Base-by-base conservation (phyloP, 768 basidiomycete genomes). In the Pleurotus giganteus region DNA sequence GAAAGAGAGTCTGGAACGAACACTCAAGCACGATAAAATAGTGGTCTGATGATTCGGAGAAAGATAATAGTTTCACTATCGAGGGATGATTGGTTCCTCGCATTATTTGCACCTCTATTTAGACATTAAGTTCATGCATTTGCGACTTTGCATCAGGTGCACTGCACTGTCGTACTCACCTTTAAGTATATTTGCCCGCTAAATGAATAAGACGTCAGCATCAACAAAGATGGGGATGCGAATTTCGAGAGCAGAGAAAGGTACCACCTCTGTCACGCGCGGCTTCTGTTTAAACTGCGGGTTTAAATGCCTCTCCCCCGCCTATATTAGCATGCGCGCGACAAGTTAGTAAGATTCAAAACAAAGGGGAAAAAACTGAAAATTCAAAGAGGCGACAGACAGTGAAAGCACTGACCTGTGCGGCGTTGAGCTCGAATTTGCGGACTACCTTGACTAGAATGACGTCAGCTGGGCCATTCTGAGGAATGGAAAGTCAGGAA, bases 71-170 rank as follows among this genome's bases (percentile, higher is more conserved):
- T 70, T 94, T 94, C 65, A 98, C 88, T 64, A 99, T 88, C 24
- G 88, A 82, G n/a, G 93, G 88, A 65, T 98, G 94, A 58, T 89
- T 86, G 50, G 84, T 90, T 13, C 92, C 91, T 31, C 95, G 90
- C 96, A 99, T 99, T 65, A 99, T 98, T 72, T 97, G 94, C 11
- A 99, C 97, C 86, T 99, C 97, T 93, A 67, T 4, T n/a, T n/a
- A n/a, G n/a, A n/a, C n/a, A n/a, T n/a, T 56, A 53, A 31, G 12
- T 54, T 47, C 57, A 50, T 32, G 55, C 41, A 60, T 49, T 27
- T 32, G 31, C 29, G 32, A 28, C 31, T 21, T 44, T 46, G 24
- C 43, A 50, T 19, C 47, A 27, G 26, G 9, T 24, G 1, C 29
- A n/a, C 5, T 19, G 27, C 15, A 56, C 3, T 12, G 43, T 12